A percentile compares a stretch with the other conserved stretches of the same genome.
Conservation (phyloP, 2,329 filamentous ascomycete species). For the Phyllosticta paracitricarpa region DNA sequence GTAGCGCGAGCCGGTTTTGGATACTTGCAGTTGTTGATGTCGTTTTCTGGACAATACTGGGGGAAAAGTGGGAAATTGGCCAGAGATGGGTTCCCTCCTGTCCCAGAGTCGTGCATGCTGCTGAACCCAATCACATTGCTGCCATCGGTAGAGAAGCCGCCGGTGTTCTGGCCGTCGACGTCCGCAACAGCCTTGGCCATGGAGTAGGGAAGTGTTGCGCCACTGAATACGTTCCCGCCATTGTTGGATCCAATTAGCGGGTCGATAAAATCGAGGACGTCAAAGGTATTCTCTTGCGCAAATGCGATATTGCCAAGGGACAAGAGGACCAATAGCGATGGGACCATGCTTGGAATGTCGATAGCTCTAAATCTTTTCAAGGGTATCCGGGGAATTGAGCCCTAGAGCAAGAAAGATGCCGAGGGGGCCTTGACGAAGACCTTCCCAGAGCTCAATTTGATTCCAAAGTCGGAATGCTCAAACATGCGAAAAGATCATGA, state of each 20-base stretch:
- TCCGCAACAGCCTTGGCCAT: constrained; percentile 41
- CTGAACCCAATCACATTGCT: constrained; percentile 35
- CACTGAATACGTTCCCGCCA: constrained; percentile 38
- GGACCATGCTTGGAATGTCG: not conserved
- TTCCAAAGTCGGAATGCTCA: not conserved
- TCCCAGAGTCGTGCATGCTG: constrained; percentile 26
- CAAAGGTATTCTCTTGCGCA: constrained; percentile 3
- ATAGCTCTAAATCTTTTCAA: not conserved
- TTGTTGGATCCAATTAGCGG: constrained; percentile 35
- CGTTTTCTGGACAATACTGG: constrained; percentile 52
- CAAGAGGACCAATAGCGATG: not conserved
- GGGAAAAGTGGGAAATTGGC: constrained; percentile 68
- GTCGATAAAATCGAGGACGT: constrained; percentile 30
- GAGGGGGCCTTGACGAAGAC: not conserved
- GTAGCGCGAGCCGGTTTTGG: constrained; percentile 40
- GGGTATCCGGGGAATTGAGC: not conserved
- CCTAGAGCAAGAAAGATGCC: no score
- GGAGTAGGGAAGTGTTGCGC: constrained; percentile 36
- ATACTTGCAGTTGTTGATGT: constrained; percentile 51
- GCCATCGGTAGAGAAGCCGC: constrained; percentile 43
- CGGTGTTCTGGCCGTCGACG: constrained; percentile 43
- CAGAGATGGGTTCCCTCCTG: constrained; percentile 45
- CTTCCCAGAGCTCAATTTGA: not conserved
- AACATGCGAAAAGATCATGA: not conserved
- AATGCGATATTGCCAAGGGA: not conserved